Base-by-base conservation (phyloP, 805 yeast species). In the Cyberlindnera samutprakarnensis region DNA sequence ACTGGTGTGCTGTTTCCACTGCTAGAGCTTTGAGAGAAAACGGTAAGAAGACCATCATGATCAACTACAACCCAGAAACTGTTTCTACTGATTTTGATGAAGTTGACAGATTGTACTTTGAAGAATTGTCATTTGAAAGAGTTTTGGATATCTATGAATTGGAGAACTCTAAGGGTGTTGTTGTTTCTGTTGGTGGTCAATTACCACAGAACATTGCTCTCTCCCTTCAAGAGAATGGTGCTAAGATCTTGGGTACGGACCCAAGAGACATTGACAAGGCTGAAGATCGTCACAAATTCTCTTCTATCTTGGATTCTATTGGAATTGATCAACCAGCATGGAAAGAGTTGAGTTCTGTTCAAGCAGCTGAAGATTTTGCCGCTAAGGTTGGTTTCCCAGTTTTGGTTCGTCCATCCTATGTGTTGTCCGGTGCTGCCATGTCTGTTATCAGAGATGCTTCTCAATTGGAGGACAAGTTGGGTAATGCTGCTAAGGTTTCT, bases 1-100 rank as follows among this genome's bases (percentile, higher is more conserved):
- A 90, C 62, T 90, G 98, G 98, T 90, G 98, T 71, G 98, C 97
- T 35, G 98, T 90, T 42, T 75, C 92, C 43, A 83, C 98, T 37
- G 96, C 95, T 35, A 78, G 96, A 57, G 87, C 96, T 27, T 75
- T 90, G 50, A 78, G 98, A 60, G 81, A 75, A 33, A 68, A 75
- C 35, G 95, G 95, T 43, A 79, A 78, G 59, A 84, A 79, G 62
- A 90, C 98, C 20, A 78, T 90, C 45, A 90, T 90, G 98, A 74
- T 90, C 55, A 90, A 90, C 70, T 90, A 90, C 65, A 90, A 90
- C 68, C 98, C 98, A 39, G 98, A 90, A 66, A 90, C 98, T 17
- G 98, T 90, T 26, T 86, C 96, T 9, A 90, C 98, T 33, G 98
- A 90, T 65, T 90, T 85, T 54, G 98, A 90, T 61, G 98, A 90